Evolutionary conservation across 371 early-diverging fungal species (phyloP).

Genomic region (Batkoa obscura): DNA sequence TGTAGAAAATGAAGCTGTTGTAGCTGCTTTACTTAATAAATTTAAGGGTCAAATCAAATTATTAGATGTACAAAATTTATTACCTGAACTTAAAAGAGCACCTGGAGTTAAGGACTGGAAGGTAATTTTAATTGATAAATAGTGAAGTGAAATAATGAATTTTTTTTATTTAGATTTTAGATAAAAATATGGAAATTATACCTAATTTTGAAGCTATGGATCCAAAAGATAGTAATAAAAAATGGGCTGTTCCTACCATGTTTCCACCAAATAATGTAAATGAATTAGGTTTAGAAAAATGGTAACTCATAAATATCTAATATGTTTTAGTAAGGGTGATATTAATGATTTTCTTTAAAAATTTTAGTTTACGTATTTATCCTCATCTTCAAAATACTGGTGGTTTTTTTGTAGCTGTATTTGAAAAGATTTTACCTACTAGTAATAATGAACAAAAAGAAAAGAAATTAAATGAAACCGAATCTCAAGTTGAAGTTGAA

Average conservation of each 20-base stretch:
- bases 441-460: constrained; percentile 34
- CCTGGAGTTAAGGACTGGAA: constrained; percentile 78
- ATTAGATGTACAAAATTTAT: constrained; percentile 57
- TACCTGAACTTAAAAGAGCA: constrained; percentile 53
- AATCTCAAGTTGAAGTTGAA: constrained; percentile 11
- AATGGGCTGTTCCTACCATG: constrained; percentile 21
- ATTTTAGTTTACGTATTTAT: constrained; percentile 67
- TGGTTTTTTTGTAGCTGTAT: constrained; percentile 97
- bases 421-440: constrained; percentile 62
- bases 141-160: not conserved
- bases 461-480: too few relatives aligned
- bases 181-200: constrained; percentile 20
- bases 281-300: constrained; percentile 53
- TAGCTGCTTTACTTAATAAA: constrained; percentile 56
- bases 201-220: constrained; percentile 32
- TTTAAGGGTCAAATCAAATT: constrained; percentile 40
- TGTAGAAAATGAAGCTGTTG: constrained; percentile 91
- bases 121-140: constrained; percentile 18
- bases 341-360: too few relatives aligned
- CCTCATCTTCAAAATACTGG: constrained; percentile 97
- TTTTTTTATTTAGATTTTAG: constrained; percentile 6
- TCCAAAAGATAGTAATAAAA: constrained; percentile 22
- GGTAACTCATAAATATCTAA: too few relatives aligned
- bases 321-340: too few relatives aligned
- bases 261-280: constrained; percentile 61